These are phyloP conservation scores for Hibiscus trionum DNA, from an alignment of 345 rosid species.

Conservation along the genomic window DNA sequence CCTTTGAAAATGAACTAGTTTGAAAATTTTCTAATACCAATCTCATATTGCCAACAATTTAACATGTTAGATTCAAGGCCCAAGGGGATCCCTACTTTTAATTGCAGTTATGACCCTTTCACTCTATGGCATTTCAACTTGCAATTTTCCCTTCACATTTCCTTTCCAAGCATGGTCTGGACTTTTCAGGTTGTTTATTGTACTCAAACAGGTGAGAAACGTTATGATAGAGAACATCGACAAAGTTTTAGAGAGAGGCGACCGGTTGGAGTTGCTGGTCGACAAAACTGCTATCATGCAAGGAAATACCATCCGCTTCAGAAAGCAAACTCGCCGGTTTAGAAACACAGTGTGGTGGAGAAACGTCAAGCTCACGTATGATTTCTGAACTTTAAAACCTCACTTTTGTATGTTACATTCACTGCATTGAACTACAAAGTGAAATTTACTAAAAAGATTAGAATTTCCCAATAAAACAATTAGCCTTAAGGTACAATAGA, in stretches of 20 bases:
- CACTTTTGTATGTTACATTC: background rate
- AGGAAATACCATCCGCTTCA: slow-evolving; percentile 88
- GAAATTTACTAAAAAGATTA: background rate
- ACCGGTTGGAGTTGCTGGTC: slow-evolving; percentile 84
- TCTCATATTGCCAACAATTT: background rate
- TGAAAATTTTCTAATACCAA: background rate
- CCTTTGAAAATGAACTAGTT: background rate
- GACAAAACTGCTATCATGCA: slow-evolving; percentile 93
- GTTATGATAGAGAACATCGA: slow-evolving; percentile 97
- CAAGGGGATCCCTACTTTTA: too few species aligned
- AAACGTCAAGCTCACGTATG: slow-evolving; percentile 84
- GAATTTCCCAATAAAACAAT: background rate
- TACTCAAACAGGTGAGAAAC: slow-evolving; percentile 51
- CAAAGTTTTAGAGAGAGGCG: slow-evolving; percentile 85
- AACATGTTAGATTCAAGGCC: background rate
- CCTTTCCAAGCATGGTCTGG: background rate
- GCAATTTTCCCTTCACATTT: background rate
- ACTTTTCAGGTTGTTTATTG: background rate
- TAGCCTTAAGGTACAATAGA: background rate
- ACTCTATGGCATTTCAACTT: too few species aligned
- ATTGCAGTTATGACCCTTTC: background rate
- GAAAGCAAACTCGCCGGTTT: slow-evolving; percentile 90
- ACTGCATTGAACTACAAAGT: background rate
- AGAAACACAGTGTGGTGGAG: slow-evolving; percentile 88
- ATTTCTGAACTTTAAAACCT: background rate